These are phyloP conservation scores for Allium fistulosum DNA, from an alignment of 106 monocot genomes.

Conservation along the genomic window DNA sequence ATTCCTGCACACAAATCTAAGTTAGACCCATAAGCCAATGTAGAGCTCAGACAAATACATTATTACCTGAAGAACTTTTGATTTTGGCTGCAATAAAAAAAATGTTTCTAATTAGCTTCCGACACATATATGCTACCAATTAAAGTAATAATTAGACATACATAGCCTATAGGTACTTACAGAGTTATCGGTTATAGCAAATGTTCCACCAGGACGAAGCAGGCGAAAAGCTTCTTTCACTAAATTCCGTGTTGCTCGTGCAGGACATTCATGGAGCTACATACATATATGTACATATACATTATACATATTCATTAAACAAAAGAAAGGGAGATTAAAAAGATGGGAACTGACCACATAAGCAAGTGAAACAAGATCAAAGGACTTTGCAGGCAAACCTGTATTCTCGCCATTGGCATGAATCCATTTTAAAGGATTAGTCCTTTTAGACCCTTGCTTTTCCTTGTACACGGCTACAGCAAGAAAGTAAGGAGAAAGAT, in stretches of 20 bases:
- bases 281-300: neutral
- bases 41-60: neutral
- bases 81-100: slow-evolving; percentile 58
- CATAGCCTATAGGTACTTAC: slow-evolving; percentile 16
- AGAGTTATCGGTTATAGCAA: slow-evolving; percentile 75
- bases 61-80: slow-evolving; percentile 77
- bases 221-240: slow-evolving; percentile 64
- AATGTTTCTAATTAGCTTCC: neutral
- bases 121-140: neutral
- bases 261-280: slow-evolving; percentile 83
- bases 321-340: neutral
- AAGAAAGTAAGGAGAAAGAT: slow-evolving; percentile 85
- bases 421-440: slow-evolving; percentile 49
- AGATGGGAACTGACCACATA: slow-evolving; percentile 46
- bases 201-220: slow-evolving; percentile 66
- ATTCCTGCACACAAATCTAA: slow-evolving; percentile 28
- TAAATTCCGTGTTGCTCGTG: slow-evolving; percentile 42
- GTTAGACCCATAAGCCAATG: no score
- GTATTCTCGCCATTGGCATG: slow-evolving; percentile 88
- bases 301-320: no score
- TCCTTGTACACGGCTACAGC: slow-evolving; percentile 70
- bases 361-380: slow-evolving; percentile 70
- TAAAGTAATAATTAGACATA: neutral
- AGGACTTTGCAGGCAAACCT: slow-evolving; percentile 63
- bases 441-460: slow-evolving; percentile 19